Evolutionary conservation across 345 rosid genomes (phyloP).

Genomic region (Psidium friedrichsthalianum): DNA sequence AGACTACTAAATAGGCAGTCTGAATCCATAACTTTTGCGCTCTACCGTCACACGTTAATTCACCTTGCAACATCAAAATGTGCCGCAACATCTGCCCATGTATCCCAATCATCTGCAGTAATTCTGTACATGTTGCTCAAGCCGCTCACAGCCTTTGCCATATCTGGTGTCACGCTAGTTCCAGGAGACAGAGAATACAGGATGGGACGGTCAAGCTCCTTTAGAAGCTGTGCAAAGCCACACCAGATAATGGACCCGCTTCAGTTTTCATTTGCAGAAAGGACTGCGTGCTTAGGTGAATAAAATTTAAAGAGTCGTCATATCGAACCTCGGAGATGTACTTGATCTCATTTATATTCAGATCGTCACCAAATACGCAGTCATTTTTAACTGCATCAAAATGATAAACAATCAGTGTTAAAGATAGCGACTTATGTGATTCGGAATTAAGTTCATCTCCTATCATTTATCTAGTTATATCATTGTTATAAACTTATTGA

Average conservation of each 20-base stretch:
- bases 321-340: conserved; percentile 52
- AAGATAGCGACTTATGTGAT: background rate
- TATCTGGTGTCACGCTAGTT: conserved; percentile 61
- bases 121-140: conserved; percentile 82
- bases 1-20: background rate
- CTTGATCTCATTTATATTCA: conserved; percentile 53
- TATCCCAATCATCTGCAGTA: conserved; percentile 92
- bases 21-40: background rate
- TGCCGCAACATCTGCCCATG: conserved; percentile 62
- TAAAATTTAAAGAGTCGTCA: background rate
- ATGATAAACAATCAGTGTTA: background rate
- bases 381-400: conserved; percentile 64
- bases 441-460: background rate
- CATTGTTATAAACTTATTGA: background rate
- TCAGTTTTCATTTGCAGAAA: background rate
- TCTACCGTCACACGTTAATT: background rate
- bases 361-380: conserved; percentile 77
- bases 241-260: background rate
- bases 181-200: conserved; percentile 90
- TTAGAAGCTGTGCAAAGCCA: conserved; percentile 44
- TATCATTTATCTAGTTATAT: background rate
- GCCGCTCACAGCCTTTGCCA: conserved; percentile 61
- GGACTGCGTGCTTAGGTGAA: background rate
- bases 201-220: conserved; percentile 51
- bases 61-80: conserved; percentile 87